A percentile compares a stretch with the other conserved stretches of the same genome.
These are phyloP conservation scores for Yamagishiella unicocca DNA, from an alignment of 139 green algal genomes.

Conservation along the genomic window DNA sequence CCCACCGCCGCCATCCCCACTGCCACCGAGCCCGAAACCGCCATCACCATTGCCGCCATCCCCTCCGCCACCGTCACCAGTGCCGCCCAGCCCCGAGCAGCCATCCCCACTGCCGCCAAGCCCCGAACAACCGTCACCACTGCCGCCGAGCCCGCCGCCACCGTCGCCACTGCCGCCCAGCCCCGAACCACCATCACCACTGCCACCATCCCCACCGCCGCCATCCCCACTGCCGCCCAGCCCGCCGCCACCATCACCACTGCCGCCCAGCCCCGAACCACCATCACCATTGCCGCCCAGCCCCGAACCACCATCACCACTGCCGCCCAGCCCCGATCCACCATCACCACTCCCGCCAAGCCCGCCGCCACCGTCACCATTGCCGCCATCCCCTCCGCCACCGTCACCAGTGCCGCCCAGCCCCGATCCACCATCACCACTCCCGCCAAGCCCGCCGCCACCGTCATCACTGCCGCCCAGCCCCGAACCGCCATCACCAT, in stretches of 20 bases:
- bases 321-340: background rate
- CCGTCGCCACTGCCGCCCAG: no score
- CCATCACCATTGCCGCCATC: background rate
- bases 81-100: no score
- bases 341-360: background rate
- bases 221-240: no score
- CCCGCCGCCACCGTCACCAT: background rate
- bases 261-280: background rate
- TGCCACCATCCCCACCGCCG: background rate
- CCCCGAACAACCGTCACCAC: no score
- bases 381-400: background rate
- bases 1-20: no score
- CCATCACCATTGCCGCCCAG: background rate
- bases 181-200: no score
- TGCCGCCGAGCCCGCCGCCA: no score
- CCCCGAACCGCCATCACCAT: background rate
- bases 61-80: background rate
- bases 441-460: background rate
- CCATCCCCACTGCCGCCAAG: no score
- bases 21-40: no score
- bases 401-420: no score
- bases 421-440: no score
- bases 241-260: background rate
- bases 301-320: background rate
- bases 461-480: background rate